phyloP scores from a whole-genome alignment of 257 asterid genomes.

The Forsythia suspensa region DNA sequence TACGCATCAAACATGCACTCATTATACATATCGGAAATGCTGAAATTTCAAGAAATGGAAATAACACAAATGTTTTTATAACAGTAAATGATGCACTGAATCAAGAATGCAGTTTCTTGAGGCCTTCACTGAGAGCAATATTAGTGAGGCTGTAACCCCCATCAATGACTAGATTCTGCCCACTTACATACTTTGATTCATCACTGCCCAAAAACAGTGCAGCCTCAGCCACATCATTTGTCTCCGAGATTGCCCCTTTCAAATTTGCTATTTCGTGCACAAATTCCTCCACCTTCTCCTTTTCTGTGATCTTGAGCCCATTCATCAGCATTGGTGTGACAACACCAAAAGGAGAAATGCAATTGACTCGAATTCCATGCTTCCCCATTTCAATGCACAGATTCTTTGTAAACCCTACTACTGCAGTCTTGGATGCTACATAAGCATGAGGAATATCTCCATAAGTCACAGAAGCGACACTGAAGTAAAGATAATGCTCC shows the following conservation, averaged over 20 bases:
- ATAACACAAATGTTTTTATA: neutral
- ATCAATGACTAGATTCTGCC: slow-evolving; percentile 40
- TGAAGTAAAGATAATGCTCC: slow-evolving; percentile 40
- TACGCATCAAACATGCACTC: too few species aligned
- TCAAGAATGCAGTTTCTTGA: slow-evolving; percentile 15
- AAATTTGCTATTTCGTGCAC: slow-evolving; percentile 28
- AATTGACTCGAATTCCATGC: slow-evolving; percentile 30
- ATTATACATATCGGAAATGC: neutral
- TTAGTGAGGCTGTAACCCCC: slow-evolving; percentile 49
- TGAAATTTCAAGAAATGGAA: neutral
- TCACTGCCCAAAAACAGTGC: slow-evolving; percentile 33
- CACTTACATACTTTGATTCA: slow-evolving; percentile 39
- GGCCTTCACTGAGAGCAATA: slow-evolving; percentile 24
- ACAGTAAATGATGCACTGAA: neutral
- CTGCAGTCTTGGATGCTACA: slow-evolving; percentile 25
- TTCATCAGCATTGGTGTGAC: slow-evolving; percentile 22
- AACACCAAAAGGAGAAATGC: slow-evolving; percentile 33
- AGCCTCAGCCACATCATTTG: slow-evolving; percentile 40
- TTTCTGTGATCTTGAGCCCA: neutral
- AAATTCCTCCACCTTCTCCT: slow-evolving; percentile 20
- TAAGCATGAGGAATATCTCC: slow-evolving; percentile 29
- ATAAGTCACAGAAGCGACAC: slow-evolving; percentile 22
- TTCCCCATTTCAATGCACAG: slow-evolving; percentile 32
- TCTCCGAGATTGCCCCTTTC: slow-evolving; percentile 26
- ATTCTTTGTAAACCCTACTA: slow-evolving; percentile 33